Conservation (phyloP, 2,329 filamentous ascomycete species). For the Alternaria rosae region DNA sequence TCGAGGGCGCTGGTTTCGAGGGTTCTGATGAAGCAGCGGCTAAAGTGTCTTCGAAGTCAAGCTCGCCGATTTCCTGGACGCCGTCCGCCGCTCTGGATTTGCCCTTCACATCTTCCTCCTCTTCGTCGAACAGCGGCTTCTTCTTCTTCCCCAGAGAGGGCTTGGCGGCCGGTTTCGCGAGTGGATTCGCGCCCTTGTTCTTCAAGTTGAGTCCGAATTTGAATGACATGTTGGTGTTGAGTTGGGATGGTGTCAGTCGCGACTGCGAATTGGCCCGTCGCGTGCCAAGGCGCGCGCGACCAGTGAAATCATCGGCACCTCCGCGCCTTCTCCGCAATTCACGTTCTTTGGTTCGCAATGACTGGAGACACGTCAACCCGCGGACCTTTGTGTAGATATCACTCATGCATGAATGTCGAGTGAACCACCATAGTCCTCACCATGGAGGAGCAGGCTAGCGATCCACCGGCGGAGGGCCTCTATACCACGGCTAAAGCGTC, state of each 20-base stretch:
- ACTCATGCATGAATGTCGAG: conserved; percentile 27
- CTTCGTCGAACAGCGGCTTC: conserved; percentile 61
- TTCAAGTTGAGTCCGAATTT: conserved; percentile 67
- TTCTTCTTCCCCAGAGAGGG: conserved; percentile 40
- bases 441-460: conserved; percentile 43
- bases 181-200: conserved; percentile 58
- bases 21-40: conserved; percentile 28
- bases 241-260: conserved; percentile 2
- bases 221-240: conserved; percentile 48
- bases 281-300: conserved; percentile 34
- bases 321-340: conserved; percentile 34
- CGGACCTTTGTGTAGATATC: not conserved
- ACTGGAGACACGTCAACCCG: conserved; percentile 3
- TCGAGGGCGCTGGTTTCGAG: conserved; percentile 37
- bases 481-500: conserved; percentile 40
- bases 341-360: conserved; percentile 1
- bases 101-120: conserved; percentile 59
- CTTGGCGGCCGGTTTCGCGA: conserved; percentile 26
- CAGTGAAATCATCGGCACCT: conserved; percentile 37
- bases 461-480: conserved; percentile 22
- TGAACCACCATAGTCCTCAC: conserved; percentile 18
- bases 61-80: conserved; percentile 63
- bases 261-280: conserved; percentile 5
- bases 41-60: conserved; percentile 64
- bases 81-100: conserved; percentile 47